A percentile compares a stretch with the other conserved stretches of the same genome.
These are phyloP conservation scores for Globisporangium iwayamae DNA, from an alignment of 352 stramenopile species.

Conservation along the genomic window DNA sequence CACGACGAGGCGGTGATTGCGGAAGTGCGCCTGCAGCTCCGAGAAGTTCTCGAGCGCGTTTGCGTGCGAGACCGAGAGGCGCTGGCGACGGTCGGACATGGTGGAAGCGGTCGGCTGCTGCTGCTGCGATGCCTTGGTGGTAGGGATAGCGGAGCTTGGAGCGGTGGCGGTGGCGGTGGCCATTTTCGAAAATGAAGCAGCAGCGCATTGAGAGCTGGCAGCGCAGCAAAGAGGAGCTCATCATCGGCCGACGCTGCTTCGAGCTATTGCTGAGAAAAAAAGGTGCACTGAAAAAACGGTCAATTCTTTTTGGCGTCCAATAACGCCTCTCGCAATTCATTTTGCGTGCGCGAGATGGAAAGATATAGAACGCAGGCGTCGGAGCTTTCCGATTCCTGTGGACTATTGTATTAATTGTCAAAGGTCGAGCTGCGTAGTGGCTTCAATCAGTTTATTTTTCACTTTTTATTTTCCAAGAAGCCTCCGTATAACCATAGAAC, in stretches of 20 bases:
- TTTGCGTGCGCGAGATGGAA: not conserved
- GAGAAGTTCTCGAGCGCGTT: conserved; percentile 77
- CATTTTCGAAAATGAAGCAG: conserved; percentile 18
- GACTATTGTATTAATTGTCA: not conserved
- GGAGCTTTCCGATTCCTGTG: not conserved
- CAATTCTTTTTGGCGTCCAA: conserved; percentile 11
- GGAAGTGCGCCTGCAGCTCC: conserved; percentile 46
- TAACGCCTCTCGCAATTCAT: not conserved
- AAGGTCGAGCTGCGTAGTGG: not conserved
- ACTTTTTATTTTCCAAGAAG: no score
- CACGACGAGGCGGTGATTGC: conserved; percentile 62
- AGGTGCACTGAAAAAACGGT: conserved; percentile 7
- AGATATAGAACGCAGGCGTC: not conserved
- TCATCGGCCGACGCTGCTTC: not conserved
- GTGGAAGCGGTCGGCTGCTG: not conserved
- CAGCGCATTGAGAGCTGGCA: not conserved
- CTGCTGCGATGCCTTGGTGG: not conserved
- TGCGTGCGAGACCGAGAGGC: conserved; percentile 65
- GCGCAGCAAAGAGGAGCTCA: not conserved
- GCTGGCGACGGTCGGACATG: conserved; percentile 17
- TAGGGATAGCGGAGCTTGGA: not conserved
- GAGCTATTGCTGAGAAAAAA: conserved; percentile 4
- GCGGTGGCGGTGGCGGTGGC: conserved; percentile 1
- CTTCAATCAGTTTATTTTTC: no score
- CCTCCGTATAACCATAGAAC: no score